Evolutionary conservation across 192 early-diverging fungal genomes (phyloP).

Genomic region (Endogone sp.): DNA sequence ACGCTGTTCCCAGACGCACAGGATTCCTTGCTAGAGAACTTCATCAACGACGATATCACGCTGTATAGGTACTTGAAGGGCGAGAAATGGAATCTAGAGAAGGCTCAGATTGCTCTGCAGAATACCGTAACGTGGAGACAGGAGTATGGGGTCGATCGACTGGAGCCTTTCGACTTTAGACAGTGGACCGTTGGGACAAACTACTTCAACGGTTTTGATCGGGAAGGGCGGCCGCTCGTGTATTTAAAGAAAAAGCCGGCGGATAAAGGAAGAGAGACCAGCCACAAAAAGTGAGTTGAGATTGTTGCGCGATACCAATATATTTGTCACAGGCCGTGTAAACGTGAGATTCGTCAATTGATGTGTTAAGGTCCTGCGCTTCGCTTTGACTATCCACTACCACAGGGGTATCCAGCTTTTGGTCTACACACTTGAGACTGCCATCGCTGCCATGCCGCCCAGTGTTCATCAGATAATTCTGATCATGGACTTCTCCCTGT

Average conservation of each 20-base stretch:
- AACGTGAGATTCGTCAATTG: too few relatives aligned
- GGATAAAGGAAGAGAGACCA: background rate
- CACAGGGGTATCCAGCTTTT: background rate
- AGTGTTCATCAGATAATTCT: background rate
- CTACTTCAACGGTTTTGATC: constrained; percentile 12
- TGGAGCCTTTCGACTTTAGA: background rate
- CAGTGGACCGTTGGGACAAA: background rate
- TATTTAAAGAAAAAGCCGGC: constrained; percentile 9
- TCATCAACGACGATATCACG: background rate
- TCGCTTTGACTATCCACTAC: too few relatives aligned
- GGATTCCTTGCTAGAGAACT: background rate
- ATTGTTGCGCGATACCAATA: too few relatives aligned
- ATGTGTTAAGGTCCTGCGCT: too few relatives aligned
- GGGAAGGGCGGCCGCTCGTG: constrained; percentile 1
- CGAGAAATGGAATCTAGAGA: constrained; percentile 1
- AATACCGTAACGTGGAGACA: constrained; percentile 1
- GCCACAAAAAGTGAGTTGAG: background rate
- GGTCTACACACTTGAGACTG: background rate
- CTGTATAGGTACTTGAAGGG: constrained; percentile 11
- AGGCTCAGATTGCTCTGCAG: background rate
- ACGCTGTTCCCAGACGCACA: background rate
- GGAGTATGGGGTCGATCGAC: background rate
- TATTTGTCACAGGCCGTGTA: too few relatives aligned
- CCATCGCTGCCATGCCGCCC: background rate
- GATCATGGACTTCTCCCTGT: background rate